Evolutionary conservation across 176 grass and related monocot genomes (phyloP).

Genomic region (Avena sativa): DNA sequence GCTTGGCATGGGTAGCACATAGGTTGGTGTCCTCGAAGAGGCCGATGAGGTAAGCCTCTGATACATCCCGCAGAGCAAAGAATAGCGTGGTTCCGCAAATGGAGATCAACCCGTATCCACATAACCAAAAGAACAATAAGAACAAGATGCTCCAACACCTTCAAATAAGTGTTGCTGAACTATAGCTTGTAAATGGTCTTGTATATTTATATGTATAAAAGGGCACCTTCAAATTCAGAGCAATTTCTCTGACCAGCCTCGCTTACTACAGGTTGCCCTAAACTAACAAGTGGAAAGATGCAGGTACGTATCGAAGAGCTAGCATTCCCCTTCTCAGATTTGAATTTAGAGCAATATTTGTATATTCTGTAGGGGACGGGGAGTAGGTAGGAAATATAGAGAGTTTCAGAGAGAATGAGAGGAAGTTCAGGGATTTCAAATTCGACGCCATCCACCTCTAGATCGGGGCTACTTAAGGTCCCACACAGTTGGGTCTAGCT

Average conservation of each 20-base stretch:
- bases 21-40: conserved; percentile 80
- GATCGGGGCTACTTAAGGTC: no score
- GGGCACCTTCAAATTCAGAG: conserved; percentile 83
- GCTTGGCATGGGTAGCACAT: conserved; percentile 73
- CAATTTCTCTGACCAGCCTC: conserved; percentile 71
- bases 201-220: background rate
- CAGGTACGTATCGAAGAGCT: conserved; percentile 42
- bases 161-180: background rate
- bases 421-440: no score
- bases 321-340: no score
- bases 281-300: background rate
- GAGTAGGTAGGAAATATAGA: no score
- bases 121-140: background rate
- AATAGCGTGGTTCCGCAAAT: conserved; percentile 80
- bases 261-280: background rate
- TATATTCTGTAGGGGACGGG: no score
- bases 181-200: background rate
- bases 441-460: no score
- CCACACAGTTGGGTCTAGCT: no score
- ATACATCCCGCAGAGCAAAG: conserved; percentile 83
- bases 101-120: conserved; percentile 38
- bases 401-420: no score
- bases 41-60: conserved; percentile 85
- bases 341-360: no score
- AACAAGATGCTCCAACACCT: background rate